These are phyloP conservation scores for Cladosporium velox DNA, from an alignment of 2,329 filamentous ascomycete species.

Conservation along the genomic window DNA sequence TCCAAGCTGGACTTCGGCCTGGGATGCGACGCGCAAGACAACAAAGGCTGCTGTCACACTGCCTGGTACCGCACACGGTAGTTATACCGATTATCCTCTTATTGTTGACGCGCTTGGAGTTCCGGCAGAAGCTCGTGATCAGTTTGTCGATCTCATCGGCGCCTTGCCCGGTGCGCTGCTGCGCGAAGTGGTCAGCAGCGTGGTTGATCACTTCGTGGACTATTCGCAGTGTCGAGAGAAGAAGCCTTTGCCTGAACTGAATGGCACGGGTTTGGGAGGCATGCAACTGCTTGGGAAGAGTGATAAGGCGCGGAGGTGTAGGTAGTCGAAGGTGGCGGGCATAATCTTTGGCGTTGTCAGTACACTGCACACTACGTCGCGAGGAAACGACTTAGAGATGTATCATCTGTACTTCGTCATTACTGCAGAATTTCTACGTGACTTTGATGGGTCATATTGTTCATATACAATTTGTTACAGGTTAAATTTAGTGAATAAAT, in stretches of 20 bases:
- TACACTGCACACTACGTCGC: not conserved
- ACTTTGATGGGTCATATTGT: not conserved
- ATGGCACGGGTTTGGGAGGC: not conserved
- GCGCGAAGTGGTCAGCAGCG: constrained; percentile 60
- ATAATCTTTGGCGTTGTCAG: not conserved
- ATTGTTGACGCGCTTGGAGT: constrained; percentile 21
- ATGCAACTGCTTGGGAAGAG: not conserved
- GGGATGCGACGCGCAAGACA: constrained; percentile 11
- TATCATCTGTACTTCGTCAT: not conserved
- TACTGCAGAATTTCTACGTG: not conserved
- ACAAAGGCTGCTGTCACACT: constrained; percentile 20
- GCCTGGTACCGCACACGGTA: constrained; percentile 15
- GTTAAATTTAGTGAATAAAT: not conserved
- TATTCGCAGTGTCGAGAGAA: not conserved
- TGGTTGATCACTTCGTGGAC: constrained; percentile 1
- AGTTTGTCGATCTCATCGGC: constrained; percentile 52
- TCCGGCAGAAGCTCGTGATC: constrained; percentile 7
- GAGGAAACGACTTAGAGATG: not conserved
- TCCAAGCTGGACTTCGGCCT: constrained; percentile 16
- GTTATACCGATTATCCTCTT: constrained; percentile 24
- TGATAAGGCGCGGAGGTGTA: not conserved
- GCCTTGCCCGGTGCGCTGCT: constrained; percentile 83
- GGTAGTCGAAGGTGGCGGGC: not conserved
- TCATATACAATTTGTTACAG: not conserved
- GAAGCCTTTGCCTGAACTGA: not conserved